phyloP scores from a whole-genome alignment of 2,329 filamentous ascomycete species.

The Colletotrichum spaethianum region DNA sequence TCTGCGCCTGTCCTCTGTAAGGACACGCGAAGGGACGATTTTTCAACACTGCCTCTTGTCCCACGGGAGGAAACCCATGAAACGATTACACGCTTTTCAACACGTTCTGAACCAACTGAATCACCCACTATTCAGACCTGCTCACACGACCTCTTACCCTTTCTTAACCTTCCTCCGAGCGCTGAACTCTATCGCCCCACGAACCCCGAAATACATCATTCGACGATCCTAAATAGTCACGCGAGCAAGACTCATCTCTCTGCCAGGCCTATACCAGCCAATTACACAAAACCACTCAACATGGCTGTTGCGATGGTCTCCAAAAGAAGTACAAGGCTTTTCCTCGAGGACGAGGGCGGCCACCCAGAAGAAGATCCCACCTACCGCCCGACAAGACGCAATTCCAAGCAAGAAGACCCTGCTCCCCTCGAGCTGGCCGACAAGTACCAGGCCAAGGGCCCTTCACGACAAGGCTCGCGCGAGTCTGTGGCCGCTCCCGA shows the following conservation, averaged over 20 bases:
- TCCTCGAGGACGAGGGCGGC: conserved; percentile 35
- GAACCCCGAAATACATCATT: conserved; percentile 1
- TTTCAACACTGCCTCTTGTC: conserved; percentile 35
- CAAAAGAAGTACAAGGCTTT: conserved; percentile 41
- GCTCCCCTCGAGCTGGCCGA: conserved; percentile 18
- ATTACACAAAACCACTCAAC: background rate
- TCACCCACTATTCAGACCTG: conserved; percentile 4
- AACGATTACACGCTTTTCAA: conserved; percentile 20
- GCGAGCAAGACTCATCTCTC: conserved; percentile 25
- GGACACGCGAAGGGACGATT: conserved; percentile 26
- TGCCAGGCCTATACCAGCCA: background rate
- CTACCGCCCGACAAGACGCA: conserved; percentile 32
- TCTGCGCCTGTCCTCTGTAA: conserved; percentile 40
- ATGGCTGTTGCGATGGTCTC: conserved; percentile 40
- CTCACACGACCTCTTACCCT: conserved; percentile 41
- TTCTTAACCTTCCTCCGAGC: conserved; percentile 14
- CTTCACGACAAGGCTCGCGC: conserved; percentile 33
- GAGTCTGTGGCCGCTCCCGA: conserved; percentile 31
- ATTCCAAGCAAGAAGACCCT: conserved; percentile 36
- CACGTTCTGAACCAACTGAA: conserved; percentile 1
- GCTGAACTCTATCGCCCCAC: background rate
- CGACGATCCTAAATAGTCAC: conserved; percentile 16
- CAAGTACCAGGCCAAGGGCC: conserved; percentile 21
- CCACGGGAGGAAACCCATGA: conserved; percentile 21
- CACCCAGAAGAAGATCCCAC: conserved; percentile 36